phyloP scores from a whole-genome alignment of 306 rosid species.

The Ziziphus jujuba region DNA sequence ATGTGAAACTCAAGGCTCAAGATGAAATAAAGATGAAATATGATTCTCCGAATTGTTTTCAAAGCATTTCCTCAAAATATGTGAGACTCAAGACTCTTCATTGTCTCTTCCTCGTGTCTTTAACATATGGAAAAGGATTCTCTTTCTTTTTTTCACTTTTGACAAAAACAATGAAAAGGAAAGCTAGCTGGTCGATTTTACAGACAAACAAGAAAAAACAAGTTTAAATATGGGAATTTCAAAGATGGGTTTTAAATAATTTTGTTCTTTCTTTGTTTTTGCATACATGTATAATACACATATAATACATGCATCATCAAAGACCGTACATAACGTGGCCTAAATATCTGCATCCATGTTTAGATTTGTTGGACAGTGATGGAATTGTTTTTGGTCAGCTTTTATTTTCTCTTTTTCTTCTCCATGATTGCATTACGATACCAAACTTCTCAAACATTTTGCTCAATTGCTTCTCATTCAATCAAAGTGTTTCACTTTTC shows the following conservation, averaged over 20 bases:
- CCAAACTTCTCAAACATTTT: conserved; percentile 11
- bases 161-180: neutral
- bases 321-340: neutral
- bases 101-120: no score
- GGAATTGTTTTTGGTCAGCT: neutral
- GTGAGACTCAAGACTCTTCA: neutral
- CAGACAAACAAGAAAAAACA: no score
- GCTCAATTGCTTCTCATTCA: conserved; percentile 24
- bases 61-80: neutral
- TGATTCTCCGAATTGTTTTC: neutral
- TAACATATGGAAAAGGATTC: no score
- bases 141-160: neutral
- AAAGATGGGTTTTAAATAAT: no score
- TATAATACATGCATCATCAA: neutral
- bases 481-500: conserved; percentile 9
- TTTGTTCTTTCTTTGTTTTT: no score
- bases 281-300: no score
- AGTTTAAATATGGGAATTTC: no score
- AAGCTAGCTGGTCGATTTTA: no score
- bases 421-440: neutral
- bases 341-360: neutral
- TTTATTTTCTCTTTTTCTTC: conserved; percentile 20
- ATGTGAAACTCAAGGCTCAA: neutral
- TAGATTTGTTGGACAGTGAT: neutral
- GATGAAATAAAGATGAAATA: neutral